phyloP scores from a whole-genome alignment of 116 monocot species.

The Papilionanthe hybrid region DNA sequence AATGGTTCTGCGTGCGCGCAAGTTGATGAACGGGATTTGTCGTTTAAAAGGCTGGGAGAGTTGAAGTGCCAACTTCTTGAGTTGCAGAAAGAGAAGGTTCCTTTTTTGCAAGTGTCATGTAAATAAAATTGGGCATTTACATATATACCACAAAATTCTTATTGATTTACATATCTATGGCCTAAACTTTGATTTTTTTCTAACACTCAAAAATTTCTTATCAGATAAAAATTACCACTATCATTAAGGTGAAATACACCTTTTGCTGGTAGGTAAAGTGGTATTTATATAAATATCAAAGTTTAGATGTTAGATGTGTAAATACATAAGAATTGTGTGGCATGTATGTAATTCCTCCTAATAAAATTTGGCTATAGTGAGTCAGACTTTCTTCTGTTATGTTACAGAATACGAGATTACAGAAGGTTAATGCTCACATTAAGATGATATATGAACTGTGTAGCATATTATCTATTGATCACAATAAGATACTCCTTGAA shows the following conservation, averaged over 20 bases:
- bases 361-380: background rate
- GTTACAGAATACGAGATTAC: conserved; percentile 54
- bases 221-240: no score
- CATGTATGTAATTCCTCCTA: no score
- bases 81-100: conserved; percentile 73
- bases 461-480: conserved; percentile 51
- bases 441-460: conserved; percentile 57
- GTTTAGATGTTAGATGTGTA: no score
- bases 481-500: conserved; percentile 41
- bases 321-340: no score
- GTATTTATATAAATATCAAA: no score
- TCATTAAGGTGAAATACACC: no score
- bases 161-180: no score
- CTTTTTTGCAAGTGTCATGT: background rate
- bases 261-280: no score
- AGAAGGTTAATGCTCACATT: conserved; percentile 50
- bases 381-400: conserved; percentile 4
- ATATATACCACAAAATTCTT: no score
- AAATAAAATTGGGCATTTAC: background rate
- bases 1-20: conserved; percentile 20
- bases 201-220: no score
- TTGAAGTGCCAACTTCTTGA: conserved; percentile 55
- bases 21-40: conserved; percentile 56
- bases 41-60: conserved; percentile 49
- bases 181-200: no score